Base-by-base conservation (phyloP, 352 stramenopile species). In the Phytopythium sindhum region DNA sequence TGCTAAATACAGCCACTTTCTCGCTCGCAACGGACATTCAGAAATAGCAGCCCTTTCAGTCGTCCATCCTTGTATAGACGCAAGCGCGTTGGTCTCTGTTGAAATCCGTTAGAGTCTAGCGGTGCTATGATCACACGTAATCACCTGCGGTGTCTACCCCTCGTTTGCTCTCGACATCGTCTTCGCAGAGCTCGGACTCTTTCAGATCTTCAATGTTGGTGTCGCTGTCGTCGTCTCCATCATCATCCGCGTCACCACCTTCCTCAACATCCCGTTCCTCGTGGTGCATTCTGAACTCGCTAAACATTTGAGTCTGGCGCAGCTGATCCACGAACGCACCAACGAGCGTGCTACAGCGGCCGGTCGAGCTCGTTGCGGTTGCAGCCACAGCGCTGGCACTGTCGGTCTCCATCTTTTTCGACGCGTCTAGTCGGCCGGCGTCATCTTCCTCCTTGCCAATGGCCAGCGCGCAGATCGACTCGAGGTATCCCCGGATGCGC, bases 301-400 rank as follows among this genome's bases (percentile, higher is more conserved):
- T 91, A 61, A 90, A 94, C 86, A 94, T 94, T 72, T 94, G 86
- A 21, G 86, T 94, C 50, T 84, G 73, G 50, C 86, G 81, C 50
- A 94, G 90, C 4, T 80, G 71, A 9, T 66, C 69, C 29, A 92
- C 78, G 51, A 89, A 92, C 33, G 89, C 80, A 2, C 64, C 65
- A 12, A 86, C 74, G 44, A 81, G 74, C 26, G 85, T 74, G 57
- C 81, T 86, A 35, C 67, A 88, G 10, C 74, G 72, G 1, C 72
- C 64, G 6, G 65, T 15, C 31, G 65, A 48, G 19, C 64, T 41
- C 33, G 35, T 19, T 1, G 7, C n/a, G 1, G 12, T 28, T 4
- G 5, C 7, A n/a, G 47, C 47, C 14, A 4, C n/a, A 31, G 23
- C 47, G 14, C 2, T 10, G n/a, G 9, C 23, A 12, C 28, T 29